Evolutionary conservation across 2,329 filamentous ascomycete species (phyloP), one percentile per base, ranked within the genome.

Genomic region (Colletotrichum aenigma): DNA sequence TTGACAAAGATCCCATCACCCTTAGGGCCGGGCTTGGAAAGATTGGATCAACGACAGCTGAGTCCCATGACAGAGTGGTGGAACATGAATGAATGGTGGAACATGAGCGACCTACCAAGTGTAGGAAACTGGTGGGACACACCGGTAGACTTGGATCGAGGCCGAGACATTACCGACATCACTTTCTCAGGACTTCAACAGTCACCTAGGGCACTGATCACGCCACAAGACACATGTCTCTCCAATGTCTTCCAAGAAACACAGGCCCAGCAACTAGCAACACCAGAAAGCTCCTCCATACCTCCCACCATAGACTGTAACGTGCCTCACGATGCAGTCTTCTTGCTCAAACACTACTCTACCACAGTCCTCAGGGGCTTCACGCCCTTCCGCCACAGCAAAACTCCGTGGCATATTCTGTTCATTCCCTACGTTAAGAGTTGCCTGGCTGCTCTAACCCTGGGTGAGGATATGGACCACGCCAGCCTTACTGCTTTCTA

Each of bases 381-480:
- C 66, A 84, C 85, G 2, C 85, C 84, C 1, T 81, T 85, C 34
- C 79, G 81, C 15, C 81, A 85, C 66, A 81, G 79, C 43, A 86
- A 87, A 76, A 85, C 85, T 3, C 85, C 85, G 2, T 86, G 85
- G 85, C 83, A 86, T 70, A 78, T 85, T 7, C 79, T 87, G 0
- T 85, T 86, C 60, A 78, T 86, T 13, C 84, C 85, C 6, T 81
- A 84, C 67, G 80, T 81, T 8, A 84, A 84, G 68, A 80, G 78
- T 18, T 83, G 81, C 26, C 73, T 87, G 13, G 85, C 85, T 7
- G 81, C 82, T 21, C 76, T 86, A 2, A 82, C 84, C 0, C 78
- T 87, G 15, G 83, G 82, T 1, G 84, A 85, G 61, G 34, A 76
- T 4, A 75, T 84, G 36, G 81, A 81, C 56, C 79, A 84, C 76